Evolutionary conservation across 805 yeast genomes (phyloP), one percentile per base, ranked within the genome.

Genomic region (Saturnispora zaruensis): DNA sequence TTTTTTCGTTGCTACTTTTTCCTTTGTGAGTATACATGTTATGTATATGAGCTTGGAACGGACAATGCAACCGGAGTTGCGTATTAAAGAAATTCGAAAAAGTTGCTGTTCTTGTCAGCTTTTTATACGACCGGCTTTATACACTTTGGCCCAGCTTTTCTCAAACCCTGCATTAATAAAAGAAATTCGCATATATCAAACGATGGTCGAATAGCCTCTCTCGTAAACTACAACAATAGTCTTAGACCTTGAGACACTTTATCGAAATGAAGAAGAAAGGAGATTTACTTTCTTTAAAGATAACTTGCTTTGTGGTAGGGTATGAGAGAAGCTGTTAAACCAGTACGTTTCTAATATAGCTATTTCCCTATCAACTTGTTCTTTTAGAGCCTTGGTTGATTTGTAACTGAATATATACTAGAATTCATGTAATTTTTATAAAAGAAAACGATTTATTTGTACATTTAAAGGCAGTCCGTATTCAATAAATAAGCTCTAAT

Each of bases 291-390:
- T 9, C 30, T 25, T 9, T 40, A 7, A 20, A 21, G 20, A 48
- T 34, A 20, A 34, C n/a, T 16, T 2, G 40, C 32, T 52, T 28
- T 28, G 32, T 28, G 32, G 55, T 51, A 53, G 55, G 55, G 53
- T 51, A 49, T 46, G 55, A 53, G 55, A 51, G 55, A 53, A 53
- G 55, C 54, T 52, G 18, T 24, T 30, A n/a, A 23, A n/a, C 28
- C 28, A 38, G 28, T 16, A 38, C 42, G 25, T 38, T 23, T 23
- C 8, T 11, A 23, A 38, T 38, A 38, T 16, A 8, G 28, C 7
- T 23, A 11, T 6, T 11, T 38, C 8, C 4, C 13, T 38, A 11
- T 37, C 23, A 21, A 16, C 4, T 38, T 21, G 7, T n/a, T 13
- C 4, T 36, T 18, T 18, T 18, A 11, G 8, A 16, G 3, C 16